These are phyloP conservation scores for Malassezia japonica DNA, from an alignment of 1,284 basidiomycete species.

Conservation along the genomic window DNA sequence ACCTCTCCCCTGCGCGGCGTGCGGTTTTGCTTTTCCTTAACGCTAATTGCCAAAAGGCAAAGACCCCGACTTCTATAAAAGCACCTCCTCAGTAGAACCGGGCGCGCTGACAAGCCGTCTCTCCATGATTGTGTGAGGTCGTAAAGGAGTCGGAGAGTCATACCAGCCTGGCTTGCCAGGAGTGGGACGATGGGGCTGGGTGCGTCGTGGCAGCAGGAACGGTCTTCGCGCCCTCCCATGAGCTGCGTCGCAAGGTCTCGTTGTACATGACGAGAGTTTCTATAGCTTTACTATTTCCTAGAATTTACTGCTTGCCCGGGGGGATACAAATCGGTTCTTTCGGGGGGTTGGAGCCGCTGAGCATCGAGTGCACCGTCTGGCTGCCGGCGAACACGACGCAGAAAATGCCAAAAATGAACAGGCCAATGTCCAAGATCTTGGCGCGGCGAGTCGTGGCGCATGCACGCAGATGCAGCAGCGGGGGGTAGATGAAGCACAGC, in stretches of 20 bases:
- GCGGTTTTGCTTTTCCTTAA: conserved; percentile 4
- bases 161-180: conserved; percentile 15
- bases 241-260: conserved; percentile 18
- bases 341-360: background rate
- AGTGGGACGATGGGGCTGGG: conserved; percentile 21
- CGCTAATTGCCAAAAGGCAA: conserved; percentile 18
- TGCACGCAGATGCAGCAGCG: conserved; percentile 83
- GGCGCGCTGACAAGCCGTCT: background rate
- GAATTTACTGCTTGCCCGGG: background rate
- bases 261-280: conserved; percentile 16
- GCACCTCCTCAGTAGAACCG: conserved; percentile 19
- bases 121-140: conserved; percentile 22
- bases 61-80: conserved; percentile 21
- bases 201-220: conserved; percentile 14
- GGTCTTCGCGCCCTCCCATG: conserved; percentile 18
- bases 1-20: background rate
- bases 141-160: conserved; percentile 18
- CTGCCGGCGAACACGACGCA: conserved; percentile 74
- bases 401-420: conserved; percentile 72
- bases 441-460: conserved; percentile 61
- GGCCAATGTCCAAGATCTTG: conserved; percentile 63
- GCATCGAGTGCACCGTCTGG: conserved; percentile 57
- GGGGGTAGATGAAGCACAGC: conserved; percentile 81
- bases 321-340: conserved; percentile 8
- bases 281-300: background rate